These are phyloP conservation scores for Pythium pectinolyticum DNA, from an alignment of 352 stramenopile genomes.

Conservation along the genomic window DNA sequence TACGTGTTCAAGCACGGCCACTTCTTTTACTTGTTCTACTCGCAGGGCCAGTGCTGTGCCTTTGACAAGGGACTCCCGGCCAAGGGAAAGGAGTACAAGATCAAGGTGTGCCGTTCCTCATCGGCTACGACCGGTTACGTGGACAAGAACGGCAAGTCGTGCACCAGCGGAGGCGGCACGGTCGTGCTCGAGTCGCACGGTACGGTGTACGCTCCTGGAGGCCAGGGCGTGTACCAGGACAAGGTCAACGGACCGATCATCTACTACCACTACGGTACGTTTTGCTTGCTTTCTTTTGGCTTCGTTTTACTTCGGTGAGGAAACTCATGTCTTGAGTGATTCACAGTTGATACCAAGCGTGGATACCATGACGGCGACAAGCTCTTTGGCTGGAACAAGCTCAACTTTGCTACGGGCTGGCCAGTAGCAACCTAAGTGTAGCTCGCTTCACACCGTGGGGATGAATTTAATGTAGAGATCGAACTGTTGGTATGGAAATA, in stretches of 20 bases:
- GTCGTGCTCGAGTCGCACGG: slow-evolving; percentile 46
- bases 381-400: slow-evolving; percentile 51
- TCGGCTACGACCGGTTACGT: slow-evolving; percentile 37
- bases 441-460: too few relatives aligned
- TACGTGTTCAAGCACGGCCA: slow-evolving; percentile 39
- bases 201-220: slow-evolving; percentile 46
- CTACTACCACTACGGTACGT: slow-evolving; percentile 60
- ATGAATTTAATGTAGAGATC: too few relatives aligned
- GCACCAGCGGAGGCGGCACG: slow-evolving; percentile 42
- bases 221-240: slow-evolving; percentile 49
- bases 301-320: too few relatives aligned
- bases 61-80: slow-evolving; percentile 30
- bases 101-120: slow-evolving; percentile 43
- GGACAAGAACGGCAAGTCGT: slow-evolving; percentile 36
- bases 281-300: neutral
- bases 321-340: neutral
- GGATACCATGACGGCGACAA: slow-evolving; percentile 53
- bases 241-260: slow-evolving; percentile 40
- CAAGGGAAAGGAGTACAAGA: slow-evolving; percentile 49
- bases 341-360: slow-evolving; percentile 43
- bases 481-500: too few relatives aligned
- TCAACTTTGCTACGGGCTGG: slow-evolving; percentile 51
- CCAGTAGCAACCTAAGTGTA: slow-evolving; percentile 21
- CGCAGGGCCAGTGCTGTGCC: slow-evolving; percentile 40
- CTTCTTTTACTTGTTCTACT: slow-evolving; percentile 54